These are phyloP conservation scores for Crithidia fasciculata DNA, from an alignment of 208 protist genomes.

Conservation along the genomic window DNA sequence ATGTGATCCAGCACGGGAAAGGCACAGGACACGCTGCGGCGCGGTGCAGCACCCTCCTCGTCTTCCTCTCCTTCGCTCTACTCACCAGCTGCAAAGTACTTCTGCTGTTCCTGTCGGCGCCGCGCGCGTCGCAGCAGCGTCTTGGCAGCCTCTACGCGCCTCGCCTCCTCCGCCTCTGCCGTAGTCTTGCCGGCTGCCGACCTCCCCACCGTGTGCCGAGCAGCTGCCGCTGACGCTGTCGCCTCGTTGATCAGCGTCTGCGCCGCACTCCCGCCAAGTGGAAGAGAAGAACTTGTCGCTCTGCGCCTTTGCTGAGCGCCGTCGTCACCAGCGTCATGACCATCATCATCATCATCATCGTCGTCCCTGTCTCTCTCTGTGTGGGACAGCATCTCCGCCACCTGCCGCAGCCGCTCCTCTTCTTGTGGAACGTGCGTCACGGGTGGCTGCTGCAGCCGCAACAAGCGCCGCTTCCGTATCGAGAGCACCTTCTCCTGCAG, in stretches of 20 bases:
- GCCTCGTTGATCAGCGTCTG: too few relatives aligned
- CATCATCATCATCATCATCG: background rate
- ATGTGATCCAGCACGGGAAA: too few relatives aligned
- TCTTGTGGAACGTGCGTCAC: background rate
- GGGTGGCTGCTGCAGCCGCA: constrained; percentile 30
- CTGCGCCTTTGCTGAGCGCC: too few relatives aligned
- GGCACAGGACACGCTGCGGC: too few relatives aligned
- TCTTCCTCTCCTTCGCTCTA: background rate
- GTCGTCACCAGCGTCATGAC: background rate
- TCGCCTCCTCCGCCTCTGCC: constrained; percentile 14
- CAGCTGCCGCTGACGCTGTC: too few relatives aligned
- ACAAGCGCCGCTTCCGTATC: constrained; percentile 52
- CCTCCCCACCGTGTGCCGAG: background rate
- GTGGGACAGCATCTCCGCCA: background rate
- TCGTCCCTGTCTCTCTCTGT: background rate
- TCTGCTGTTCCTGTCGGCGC: background rate
- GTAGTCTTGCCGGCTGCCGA: background rate
- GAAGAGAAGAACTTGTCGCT: too few relatives aligned
- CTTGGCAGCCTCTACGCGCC: constrained; percentile 23
- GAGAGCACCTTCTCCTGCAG: constrained; percentile 64
- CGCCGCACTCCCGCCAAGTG: background rate
- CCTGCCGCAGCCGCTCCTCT: constrained; percentile 9
- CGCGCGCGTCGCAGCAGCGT: constrained; percentile 29
- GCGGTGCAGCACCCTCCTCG: too few relatives aligned
- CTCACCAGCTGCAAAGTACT: background rate